Evolutionary conservation across 108 stramenopile genomes (phyloP).

Genomic region (Pseudonitzschia delicatissima): DNA sequence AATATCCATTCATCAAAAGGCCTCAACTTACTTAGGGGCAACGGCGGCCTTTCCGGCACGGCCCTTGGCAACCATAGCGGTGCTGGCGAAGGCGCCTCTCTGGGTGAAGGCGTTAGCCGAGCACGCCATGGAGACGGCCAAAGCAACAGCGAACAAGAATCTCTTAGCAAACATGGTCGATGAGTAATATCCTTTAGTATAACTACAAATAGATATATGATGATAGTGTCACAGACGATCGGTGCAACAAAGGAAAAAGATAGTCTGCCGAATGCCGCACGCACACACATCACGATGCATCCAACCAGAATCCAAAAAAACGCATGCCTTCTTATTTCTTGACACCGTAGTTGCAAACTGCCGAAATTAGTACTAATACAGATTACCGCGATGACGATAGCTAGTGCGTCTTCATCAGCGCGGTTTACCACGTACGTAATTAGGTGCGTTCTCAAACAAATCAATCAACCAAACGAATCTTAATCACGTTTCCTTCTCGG

Average conservation of each 20-base stretch:
- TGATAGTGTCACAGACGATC: neutral
- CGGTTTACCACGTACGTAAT: constrained; percentile 1
- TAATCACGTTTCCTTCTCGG: no score
- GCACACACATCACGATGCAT: constrained; percentile 3
- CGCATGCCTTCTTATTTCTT: neutral
- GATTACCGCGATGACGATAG: constrained; percentile 4
- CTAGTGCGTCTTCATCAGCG: constrained; percentile 4
- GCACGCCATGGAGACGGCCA: constrained; percentile 57
- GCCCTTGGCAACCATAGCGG: constrained; percentile 10
- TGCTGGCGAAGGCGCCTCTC: constrained; percentile 17
- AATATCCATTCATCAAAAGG: neutral
- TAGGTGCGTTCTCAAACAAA: no score
- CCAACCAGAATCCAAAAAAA: neutral
- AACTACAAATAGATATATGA: neutral
- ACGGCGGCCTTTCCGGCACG: neutral
- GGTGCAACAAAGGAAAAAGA: neutral
- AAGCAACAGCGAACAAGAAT: constrained; percentile 59
- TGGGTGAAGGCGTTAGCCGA: constrained; percentile 63
- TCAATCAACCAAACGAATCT: no score
- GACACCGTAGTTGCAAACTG: neutral
- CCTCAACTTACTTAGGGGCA: constrained; percentile 5
- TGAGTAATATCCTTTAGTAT: neutral
- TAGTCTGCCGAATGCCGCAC: no score
- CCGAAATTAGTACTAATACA: neutral
- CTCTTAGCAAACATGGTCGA: constrained; percentile 48